A percentile compares a stretch with the other conserved stretches of the same genome.
Evolutionary conservation across 1,284 basidiomycete species (phyloP).

Genomic region (Ceratobasidium sp.): DNA sequence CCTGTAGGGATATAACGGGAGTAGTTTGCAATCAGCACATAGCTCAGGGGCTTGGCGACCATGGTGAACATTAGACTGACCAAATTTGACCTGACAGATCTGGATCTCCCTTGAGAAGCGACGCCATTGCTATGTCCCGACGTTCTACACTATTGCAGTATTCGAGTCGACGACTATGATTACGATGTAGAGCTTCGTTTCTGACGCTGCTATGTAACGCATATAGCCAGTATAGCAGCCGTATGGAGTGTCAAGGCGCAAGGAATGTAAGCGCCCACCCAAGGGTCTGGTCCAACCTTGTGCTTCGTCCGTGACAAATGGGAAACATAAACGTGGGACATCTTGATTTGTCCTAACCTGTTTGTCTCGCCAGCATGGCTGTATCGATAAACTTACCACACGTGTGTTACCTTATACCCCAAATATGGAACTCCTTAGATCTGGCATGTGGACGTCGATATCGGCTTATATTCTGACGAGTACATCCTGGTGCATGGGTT

Average conservation of each 20-base stretch:
- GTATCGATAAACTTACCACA: neutral
- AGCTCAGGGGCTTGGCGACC: neutral
- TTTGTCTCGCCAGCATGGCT: constrained; percentile 7
- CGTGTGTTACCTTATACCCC: constrained; percentile 25
- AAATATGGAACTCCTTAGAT: neutral
- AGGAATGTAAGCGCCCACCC: neutral
- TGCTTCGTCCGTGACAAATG: constrained; percentile 10
- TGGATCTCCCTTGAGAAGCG: neutral
- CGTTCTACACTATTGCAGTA: too few relatives aligned
- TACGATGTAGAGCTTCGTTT: too few relatives aligned
- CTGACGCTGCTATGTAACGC: too few relatives aligned
- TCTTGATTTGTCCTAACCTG: neutral
- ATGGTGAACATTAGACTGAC: neutral
- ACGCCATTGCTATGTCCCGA: too few relatives aligned
- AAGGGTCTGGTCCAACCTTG: neutral
- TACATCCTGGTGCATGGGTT: neutral
- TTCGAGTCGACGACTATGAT: too few relatives aligned
- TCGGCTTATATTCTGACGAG: constrained; percentile 10
- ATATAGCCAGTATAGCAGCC: neutral
- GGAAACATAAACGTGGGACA: neutral
- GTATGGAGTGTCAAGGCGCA: neutral
- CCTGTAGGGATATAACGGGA: too few relatives aligned
- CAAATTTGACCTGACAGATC: neutral
- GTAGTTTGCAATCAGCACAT: too few relatives aligned
- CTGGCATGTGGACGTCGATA: neutral